Evolutionary conservation across 2,329 filamentous ascomycete species (phyloP).

Genomic region (Exserohilum rostratum): DNA sequence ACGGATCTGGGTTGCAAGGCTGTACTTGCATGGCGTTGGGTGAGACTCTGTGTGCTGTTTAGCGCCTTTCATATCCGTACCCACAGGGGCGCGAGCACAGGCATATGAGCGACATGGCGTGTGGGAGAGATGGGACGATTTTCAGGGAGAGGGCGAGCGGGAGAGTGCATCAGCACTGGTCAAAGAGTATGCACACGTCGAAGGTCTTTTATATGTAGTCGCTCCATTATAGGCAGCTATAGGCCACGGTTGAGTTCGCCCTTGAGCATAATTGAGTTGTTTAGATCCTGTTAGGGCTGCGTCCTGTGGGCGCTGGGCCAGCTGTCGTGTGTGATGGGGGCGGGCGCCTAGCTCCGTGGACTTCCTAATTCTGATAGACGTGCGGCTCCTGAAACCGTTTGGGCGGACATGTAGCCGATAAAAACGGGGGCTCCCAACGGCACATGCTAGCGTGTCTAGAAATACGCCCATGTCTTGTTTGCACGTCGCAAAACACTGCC

Average conservation of each 20-base stretch:
- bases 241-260: background rate
- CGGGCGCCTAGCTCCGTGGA: background rate
- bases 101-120: background rate
- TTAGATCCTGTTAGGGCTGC: background rate
- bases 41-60: background rate
- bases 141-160: background rate
- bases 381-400: too few relatives aligned
- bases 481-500: too few relatives aligned
- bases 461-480: too few relatives aligned
- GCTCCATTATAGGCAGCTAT: background rate
- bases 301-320: background rate
- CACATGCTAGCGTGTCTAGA: too few relatives aligned
- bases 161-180: background rate
- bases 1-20: background rate
- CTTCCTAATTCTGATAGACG: too few relatives aligned
- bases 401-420: too few relatives aligned
- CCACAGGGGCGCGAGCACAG: too few relatives aligned
- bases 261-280: constrained; percentile 2
- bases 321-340: background rate
- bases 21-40: background rate
- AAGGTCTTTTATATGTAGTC: background rate
- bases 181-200: background rate
- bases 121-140: background rate
- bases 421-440: background rate
- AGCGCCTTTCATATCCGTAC: background rate